phyloP scores from a whole-genome alignment of 164 flowering plant genomes.

The Berberis thunbergii region DNA sequence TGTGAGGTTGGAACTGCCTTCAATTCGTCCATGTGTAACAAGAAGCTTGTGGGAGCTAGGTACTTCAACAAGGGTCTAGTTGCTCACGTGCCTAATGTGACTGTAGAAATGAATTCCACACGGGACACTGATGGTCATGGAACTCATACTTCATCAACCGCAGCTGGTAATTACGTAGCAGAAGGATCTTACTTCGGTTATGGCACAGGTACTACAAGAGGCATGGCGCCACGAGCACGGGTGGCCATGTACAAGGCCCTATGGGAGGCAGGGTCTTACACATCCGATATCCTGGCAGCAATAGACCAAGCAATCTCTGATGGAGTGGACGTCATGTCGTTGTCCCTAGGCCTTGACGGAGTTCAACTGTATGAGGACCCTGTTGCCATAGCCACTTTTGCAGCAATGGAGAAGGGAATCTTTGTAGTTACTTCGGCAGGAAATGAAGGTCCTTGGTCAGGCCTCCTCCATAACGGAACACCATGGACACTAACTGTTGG shows the following conservation, averaged over 20 bases:
- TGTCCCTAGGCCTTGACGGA: slow-evolving; percentile 44
- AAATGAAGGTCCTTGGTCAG: slow-evolving; percentile 46
- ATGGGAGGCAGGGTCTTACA: slow-evolving; percentile 30
- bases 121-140: slow-evolving; percentile 72
- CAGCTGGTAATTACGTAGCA: slow-evolving; percentile 43
- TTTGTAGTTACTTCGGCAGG: slow-evolving; percentile 67
- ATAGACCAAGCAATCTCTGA: slow-evolving; percentile 54
- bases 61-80: too few relatives aligned
- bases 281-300: slow-evolving; percentile 56
- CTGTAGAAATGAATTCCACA: too few relatives aligned
- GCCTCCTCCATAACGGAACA: slow-evolving; percentile 43
- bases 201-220: slow-evolving; percentile 46
- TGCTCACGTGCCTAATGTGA: too few relatives aligned
- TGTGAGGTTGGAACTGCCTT: too few relatives aligned
- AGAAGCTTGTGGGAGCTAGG: too few relatives aligned
- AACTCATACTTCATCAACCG: slow-evolving; percentile 63
- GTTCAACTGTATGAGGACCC: slow-evolving; percentile 43
- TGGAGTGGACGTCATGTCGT: slow-evolving; percentile 55
- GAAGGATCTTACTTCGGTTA: slow-evolving; percentile 53
- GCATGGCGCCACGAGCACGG: slow-evolving; percentile 53
- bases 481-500: slow-evolving; percentile 76
- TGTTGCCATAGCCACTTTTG: slow-evolving; percentile 57
- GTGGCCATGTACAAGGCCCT: slow-evolving; percentile 69
- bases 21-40: too few relatives aligned
- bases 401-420: slow-evolving; percentile 50